Evolutionary conservation across 495 filamentous ascomycete species (phyloP).

Genomic region (Cudoniella acicularis): DNA sequence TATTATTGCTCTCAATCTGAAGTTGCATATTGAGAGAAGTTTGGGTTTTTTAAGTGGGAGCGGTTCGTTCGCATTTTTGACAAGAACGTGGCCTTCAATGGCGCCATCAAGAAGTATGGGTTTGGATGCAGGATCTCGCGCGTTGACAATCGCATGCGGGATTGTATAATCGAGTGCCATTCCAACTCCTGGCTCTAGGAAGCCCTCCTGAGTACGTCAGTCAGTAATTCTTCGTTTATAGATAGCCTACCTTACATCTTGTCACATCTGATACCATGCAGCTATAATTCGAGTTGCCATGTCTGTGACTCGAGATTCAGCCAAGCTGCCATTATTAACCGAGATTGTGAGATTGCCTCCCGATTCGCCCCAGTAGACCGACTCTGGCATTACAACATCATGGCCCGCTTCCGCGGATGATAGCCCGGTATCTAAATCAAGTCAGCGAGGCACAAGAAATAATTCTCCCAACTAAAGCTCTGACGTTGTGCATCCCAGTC

Average conservation of each 20-base stretch:
- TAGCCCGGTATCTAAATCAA: background rate
- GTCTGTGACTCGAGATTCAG: background rate
- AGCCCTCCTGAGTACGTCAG: slow-evolving; percentile 54
- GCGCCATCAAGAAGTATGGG: slow-evolving; percentile 42
- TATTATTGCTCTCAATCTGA: too few relatives aligned
- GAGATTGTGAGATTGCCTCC: background rate
- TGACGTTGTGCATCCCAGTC: slow-evolving; percentile 57
- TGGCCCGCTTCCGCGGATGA: background rate
- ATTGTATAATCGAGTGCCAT: slow-evolving; percentile 47
- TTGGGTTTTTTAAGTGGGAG: slow-evolving; percentile 51
- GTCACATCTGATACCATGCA: slow-evolving; percentile 52
- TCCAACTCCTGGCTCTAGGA: slow-evolving; percentile 41
- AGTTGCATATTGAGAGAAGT: slow-evolving; percentile 42
- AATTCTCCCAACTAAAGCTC: background rate
- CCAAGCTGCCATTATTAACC: background rate
- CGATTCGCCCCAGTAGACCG: background rate
- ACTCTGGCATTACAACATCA: background rate
- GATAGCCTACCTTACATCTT: slow-evolving; percentile 19
- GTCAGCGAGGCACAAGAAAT: too few relatives aligned
- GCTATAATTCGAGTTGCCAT: slow-evolving; percentile 46
- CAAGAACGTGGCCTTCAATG: slow-evolving; percentile 54
- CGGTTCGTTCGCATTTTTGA: slow-evolving; percentile 55
- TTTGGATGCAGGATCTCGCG: slow-evolving; percentile 38
- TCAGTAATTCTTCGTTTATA: slow-evolving; percentile 72
- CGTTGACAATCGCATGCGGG: slow-evolving; percentile 50